Conservation (phyloP, 2,329 filamentous ascomycete genomes). For the Curvularia eragrostidis region DNA sequence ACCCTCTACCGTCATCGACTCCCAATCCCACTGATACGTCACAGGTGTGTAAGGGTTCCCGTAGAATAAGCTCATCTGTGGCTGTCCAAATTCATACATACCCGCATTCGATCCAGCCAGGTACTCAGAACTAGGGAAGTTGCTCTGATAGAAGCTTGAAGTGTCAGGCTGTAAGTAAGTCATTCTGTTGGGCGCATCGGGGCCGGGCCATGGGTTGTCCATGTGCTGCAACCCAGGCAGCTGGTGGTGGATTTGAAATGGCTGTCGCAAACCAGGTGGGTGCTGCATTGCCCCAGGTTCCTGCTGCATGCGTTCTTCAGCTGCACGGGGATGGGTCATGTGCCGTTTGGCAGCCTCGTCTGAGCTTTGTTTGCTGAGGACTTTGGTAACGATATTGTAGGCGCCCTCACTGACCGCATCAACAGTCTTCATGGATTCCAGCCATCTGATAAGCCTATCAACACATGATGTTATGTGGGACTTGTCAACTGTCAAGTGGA, state of each 20-base stretch:
- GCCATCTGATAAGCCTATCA: conserved; percentile 42
- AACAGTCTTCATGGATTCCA: conserved; percentile 36
- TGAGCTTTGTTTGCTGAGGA: conserved; percentile 16
- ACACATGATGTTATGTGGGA: conserved; percentile 31
- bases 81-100: conserved; percentile 1
- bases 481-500: conserved; percentile 33
- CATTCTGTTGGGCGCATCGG: background rate
- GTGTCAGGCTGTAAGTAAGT: conserved; percentile 2
- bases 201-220: background rate
- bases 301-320: background rate
- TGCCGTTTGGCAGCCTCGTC: background rate
- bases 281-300: background rate
- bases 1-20: conserved; percentile 1
- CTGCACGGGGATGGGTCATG: background rate
- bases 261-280: background rate
- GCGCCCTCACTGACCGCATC: conserved; percentile 41
- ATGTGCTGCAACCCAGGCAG: conserved; percentile 1
- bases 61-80: conserved; percentile 15
- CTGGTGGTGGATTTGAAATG: background rate
- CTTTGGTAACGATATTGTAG: conserved; percentile 25
- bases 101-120: background rate
- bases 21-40: conserved; percentile 21
- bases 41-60: conserved; percentile 21
- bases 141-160: background rate
- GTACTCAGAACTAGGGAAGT: background rate